Evolutionary conservation across 345 rosid species (phyloP).

Genomic region (Aquilaria malaccensis): DNA sequence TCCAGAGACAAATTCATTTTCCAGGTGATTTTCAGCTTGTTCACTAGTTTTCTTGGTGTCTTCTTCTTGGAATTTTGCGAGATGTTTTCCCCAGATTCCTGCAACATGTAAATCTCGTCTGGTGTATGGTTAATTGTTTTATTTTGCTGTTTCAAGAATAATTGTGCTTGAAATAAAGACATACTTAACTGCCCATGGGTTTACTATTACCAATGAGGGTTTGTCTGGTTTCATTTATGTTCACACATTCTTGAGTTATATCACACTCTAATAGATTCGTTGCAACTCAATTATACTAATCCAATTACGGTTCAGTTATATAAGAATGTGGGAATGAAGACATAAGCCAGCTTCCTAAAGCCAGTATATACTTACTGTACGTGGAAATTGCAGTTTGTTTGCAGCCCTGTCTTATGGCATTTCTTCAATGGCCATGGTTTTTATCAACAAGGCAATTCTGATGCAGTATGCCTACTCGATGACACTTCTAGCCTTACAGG

Average conservation of each 20-base stretch:
- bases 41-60: not conserved
- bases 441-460: constrained; percentile 84
- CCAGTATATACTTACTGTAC: too few species aligned
- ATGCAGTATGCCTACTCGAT: constrained; percentile 83
- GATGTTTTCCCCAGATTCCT: too few species aligned
- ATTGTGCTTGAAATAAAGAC: too few species aligned
- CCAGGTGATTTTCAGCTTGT: constrained; percentile 18
- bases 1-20: constrained; percentile 30
- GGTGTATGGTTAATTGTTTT: too few species aligned
- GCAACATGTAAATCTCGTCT: too few species aligned
- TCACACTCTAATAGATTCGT: not conserved
- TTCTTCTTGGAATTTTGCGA: too few species aligned
- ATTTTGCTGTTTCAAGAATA: too few species aligned
- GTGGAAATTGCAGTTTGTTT: constrained; percentile 41
- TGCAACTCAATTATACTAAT: not conserved
- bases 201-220: too few species aligned
- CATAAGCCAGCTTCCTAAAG: not conserved
- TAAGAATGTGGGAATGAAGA: too few species aligned
- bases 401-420: constrained; percentile 85
- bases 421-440: constrained; percentile 98
- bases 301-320: not conserved
- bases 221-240: constrained; percentile 4
- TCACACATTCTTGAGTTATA: constrained; percentile 3
- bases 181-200: too few species aligned
- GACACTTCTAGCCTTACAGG: constrained; percentile 92